Conservation (phyloP, 2,329 filamentous ascomycete genomes). For the Penicillium sp. region DNA sequence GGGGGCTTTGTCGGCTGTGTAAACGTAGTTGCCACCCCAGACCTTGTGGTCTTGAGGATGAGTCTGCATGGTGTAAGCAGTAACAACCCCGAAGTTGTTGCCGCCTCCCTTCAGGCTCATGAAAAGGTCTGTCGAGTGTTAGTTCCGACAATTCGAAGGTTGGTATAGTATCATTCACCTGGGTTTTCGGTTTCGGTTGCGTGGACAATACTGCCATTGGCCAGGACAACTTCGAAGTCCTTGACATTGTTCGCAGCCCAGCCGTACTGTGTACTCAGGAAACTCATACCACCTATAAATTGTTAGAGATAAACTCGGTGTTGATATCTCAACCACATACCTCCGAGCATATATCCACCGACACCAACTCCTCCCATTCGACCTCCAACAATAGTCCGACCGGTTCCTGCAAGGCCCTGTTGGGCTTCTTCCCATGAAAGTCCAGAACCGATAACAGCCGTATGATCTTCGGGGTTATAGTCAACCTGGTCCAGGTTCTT, state of each 20-base stretch:
- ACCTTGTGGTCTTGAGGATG: slow-evolving; percentile 29
- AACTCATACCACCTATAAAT: slow-evolving; percentile 35
- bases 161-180: slow-evolving; percentile 10
- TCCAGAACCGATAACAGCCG: slow-evolving; percentile 35
- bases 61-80: slow-evolving; percentile 30
- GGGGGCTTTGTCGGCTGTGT: slow-evolving; percentile 30
- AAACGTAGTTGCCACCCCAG: slow-evolving; percentile 44
- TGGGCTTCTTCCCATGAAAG: slow-evolving; percentile 31
- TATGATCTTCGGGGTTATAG: slow-evolving; percentile 31
- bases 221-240: slow-evolving; percentile 42
- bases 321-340: slow-evolving; percentile 18
- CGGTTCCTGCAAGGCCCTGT: slow-evolving; percentile 25
- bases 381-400: slow-evolving; percentile 36
- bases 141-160: background rate
- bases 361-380: slow-evolving; percentile 44
- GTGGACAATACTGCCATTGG: slow-evolving; percentile 39
- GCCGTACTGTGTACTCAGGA: slow-evolving; percentile 45
- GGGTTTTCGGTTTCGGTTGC: slow-evolving; percentile 32
- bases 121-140: slow-evolving; percentile 31
- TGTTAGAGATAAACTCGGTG: slow-evolving; percentile 4
- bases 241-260: slow-evolving; percentile 43
- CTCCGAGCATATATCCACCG: slow-evolving; percentile 41
- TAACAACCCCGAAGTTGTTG: slow-evolving; percentile 41
- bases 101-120: slow-evolving; percentile 38
- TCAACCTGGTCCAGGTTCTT: slow-evolving; percentile 36